Base-by-base conservation (phyloP, 2,329 filamentous ascomycete genomes). In the Colletotrichum coccodes region DNA sequence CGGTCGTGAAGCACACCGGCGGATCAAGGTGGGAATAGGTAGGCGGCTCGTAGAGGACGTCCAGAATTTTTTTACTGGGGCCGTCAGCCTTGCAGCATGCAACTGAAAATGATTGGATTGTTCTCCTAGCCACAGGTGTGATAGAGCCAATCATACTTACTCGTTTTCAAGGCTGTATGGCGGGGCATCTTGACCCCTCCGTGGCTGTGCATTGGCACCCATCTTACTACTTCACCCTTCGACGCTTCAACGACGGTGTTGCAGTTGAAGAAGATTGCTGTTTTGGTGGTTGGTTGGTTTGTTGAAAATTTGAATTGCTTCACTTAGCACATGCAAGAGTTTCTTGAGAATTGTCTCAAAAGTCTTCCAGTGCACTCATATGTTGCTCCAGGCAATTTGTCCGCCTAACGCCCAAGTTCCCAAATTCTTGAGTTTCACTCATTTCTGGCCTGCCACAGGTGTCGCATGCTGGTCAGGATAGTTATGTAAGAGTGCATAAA, bases 11-110 rank as follows among this genome's bases (percentile, higher is more conserved):
- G 57, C 57, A 38, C 62, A 54, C 49, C 49, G 5, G 54, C 38
- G 23, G 47, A 44, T 50, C 38, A 40, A 21, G 40, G 21, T 60
- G 46, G 28, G 34, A 67, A n/a, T 9, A 9, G 28, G 34, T 28
- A 18, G 26, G 42, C 54, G 40, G 53, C 56, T 46, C 38, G 36
- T 26, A 32, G 18, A 28, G 44, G 56, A 57, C 53, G 58, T 70
- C 70, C 66, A 67, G 67, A 66, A 54, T 60, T 70, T 71, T 71
- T 71, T 67, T 71, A 49, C 28, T 56, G 58, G 57, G 38, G 16
- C 36, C 8, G 1, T 14, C 62, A 70, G 70, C 70, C 70, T 71
- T 70, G 67, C 67, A 71, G 28, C n/a, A 16, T 4, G 0, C 1
- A 16, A 0, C 1, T 2, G 1, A 14, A 1, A 7, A 8, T 54